Conservation (phyloP, 805 yeast genomes). For the Wickerhamiella slavikovae region DNA sequence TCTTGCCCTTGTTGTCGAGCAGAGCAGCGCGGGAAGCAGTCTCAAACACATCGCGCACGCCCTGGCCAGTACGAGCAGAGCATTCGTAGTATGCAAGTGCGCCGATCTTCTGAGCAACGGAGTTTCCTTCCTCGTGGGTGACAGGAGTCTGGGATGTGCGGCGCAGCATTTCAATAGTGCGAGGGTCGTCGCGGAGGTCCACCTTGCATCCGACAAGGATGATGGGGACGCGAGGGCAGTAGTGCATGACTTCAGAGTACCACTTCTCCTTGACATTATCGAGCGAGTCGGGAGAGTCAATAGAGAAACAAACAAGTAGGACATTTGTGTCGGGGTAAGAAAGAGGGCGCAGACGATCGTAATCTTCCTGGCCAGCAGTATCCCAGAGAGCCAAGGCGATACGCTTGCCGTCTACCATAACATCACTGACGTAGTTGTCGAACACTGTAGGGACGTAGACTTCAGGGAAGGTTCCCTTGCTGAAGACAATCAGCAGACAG, state of each 20-base stretch:
- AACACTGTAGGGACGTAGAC: constrained; percentile 92
- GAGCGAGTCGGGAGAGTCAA: constrained; percentile 78
- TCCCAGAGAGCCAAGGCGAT: constrained; percentile 93
- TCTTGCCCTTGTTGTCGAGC: constrained; percentile 21
- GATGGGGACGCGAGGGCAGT: constrained; percentile 87
- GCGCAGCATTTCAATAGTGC: constrained; percentile 53
- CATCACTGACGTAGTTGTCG: constrained; percentile 95
- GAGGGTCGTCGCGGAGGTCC: constrained; percentile 68
- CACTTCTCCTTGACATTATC: constrained; percentile 91
- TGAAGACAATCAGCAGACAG: constrained; percentile 64
- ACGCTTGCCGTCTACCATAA: constrained; percentile 73
- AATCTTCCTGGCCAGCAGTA: constrained; percentile 98
- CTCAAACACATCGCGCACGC: constrained; percentile 84
- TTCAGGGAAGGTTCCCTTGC: constrained; percentile 82
- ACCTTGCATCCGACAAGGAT: constrained; percentile 82
- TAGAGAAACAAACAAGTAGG: constrained; percentile 74
- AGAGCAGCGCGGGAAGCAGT: constrained; percentile 83
- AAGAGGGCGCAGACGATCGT: constrained; percentile 78
- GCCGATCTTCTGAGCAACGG: constrained; percentile 75
- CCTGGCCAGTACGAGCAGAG: constrained; percentile 70
- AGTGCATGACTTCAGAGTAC: constrained; percentile 83
- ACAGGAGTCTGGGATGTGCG: constrained; percentile 68
- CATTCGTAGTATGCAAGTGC: constrained; percentile 77
- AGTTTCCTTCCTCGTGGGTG: constrained; percentile 60
- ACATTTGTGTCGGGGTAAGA: constrained; percentile 88